Base-by-base conservation (phyloP, 1,139 yeast genomes). In the Yamadazyma aaseri region DNA sequence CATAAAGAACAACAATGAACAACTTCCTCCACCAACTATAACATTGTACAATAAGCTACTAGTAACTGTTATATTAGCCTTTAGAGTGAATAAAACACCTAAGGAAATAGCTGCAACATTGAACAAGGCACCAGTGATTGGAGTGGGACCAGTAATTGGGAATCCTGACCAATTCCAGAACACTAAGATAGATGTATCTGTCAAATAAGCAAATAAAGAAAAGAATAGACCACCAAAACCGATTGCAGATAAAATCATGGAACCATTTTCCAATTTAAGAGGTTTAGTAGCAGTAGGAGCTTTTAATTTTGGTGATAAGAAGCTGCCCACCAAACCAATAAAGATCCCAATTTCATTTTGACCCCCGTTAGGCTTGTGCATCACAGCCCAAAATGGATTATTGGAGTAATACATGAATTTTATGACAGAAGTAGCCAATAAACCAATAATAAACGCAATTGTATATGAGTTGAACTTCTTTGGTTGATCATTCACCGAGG, bases 91-190 rank as follows among this genome's bases (percentile, higher is more conserved):
- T 6, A 63, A 18, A 9, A 76, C 59, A 28, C 95, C 97, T 5
- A 71, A 35, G 7, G 74, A 60, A 68, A 85, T 71, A 4, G 79
- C 74, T 5, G 67, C 60, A 41, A 87, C 70, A 22, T 87, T 79
- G 17, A 84, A 52, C 10, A 82, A 73, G 30, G 95, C 95, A 53
- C 94, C 95, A 22, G 96, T 95, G 41, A 90, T 80, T 9, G 96
- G 89, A 21, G 86, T 70, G 9, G 97, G 97, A 0, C 97, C 97
- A 8, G 68, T 65, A 12, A 86, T 67, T 30, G 96, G 96, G 56
- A 72, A 92, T 1, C 98, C 98, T 44, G 83, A 86, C 97, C 97
- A 92, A 10, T 81, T 79, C 97, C 97, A 92, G 33, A 82, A 69
- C 12, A 86, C 82, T 35, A 90, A 71, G 5, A 95, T 86, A 3